Evolutionary conservation across 129 eudicot genomes (phyloP).

Genomic region (Escallonia rubra): DNA sequence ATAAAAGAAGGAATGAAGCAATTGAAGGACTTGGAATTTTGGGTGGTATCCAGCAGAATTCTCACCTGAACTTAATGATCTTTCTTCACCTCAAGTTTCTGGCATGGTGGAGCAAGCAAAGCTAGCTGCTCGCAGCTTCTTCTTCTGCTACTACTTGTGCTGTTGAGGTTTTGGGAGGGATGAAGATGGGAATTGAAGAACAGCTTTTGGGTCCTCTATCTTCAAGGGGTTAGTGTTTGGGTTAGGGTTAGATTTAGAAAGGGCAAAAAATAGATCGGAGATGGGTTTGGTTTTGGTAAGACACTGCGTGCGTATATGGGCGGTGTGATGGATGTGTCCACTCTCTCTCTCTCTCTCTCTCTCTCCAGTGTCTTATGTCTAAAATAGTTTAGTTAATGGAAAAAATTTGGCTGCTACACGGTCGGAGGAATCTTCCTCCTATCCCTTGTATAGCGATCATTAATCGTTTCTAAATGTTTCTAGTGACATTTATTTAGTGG

Average conservation of each 20-base stretch:
- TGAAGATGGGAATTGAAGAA: constrained; percentile 7
- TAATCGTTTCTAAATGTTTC: no score
- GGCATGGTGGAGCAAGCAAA: background rate
- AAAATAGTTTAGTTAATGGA: no score
- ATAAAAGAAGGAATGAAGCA: constrained; percentile 6
- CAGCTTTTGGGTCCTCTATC: constrained; percentile 13
- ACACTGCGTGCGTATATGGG: constrained; percentile 9
- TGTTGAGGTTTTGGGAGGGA: constrained; percentile 12
- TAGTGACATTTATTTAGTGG: no score
- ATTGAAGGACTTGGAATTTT: constrained; percentile 7
- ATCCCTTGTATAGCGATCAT: no score
- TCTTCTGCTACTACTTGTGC: no score
- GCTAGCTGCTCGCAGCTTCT: background rate
- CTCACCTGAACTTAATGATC: background rate
- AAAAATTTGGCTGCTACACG: no score
- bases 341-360: constrained; percentile 6
- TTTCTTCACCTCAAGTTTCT: background rate
- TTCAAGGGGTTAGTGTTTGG: constrained; percentile 16
- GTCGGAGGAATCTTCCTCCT: no score
- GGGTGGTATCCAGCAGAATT: constrained; percentile 26
- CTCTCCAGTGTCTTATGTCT: no score
- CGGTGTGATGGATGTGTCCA: constrained; percentile 9
- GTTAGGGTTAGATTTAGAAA: constrained; percentile 35
- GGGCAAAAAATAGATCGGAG: constrained; percentile 14
- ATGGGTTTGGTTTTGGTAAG: constrained; percentile 20